Percentiles rank a stretch among this genome's conserved stretches.
These are phyloP conservation scores for Suhomyces tanzawaensis DNA, from an alignment of 805 yeast species.

Conservation along the genomic window DNA sequence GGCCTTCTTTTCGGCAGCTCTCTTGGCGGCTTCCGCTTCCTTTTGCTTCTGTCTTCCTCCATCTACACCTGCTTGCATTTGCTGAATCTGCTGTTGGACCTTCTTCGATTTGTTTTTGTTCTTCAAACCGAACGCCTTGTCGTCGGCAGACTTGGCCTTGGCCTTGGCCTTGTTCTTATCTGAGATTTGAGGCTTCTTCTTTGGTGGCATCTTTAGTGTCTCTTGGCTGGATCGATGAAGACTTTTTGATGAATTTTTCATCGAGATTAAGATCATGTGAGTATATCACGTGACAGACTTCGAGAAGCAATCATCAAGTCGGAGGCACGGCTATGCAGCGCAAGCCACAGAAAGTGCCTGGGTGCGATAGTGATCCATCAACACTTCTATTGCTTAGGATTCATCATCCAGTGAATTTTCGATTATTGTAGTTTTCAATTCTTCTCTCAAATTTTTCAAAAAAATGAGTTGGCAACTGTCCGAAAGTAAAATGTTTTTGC, in stretches of 20 bases:
- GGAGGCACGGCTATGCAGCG: too few relatives aligned
- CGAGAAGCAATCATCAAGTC: too few relatives aligned
- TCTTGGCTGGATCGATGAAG: too few relatives aligned
- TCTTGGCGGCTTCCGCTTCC: conserved; percentile 70
- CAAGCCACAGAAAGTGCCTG: too few relatives aligned
- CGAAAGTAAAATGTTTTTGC: neutral
- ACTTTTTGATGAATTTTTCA: too few relatives aligned
- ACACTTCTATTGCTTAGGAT: too few relatives aligned
- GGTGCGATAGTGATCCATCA: too few relatives aligned
- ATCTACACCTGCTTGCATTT: conserved; percentile 43
- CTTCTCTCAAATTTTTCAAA: too few relatives aligned
- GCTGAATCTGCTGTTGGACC: conserved; percentile 57
- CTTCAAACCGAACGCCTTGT: conserved; percentile 93
- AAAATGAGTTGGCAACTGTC: conserved; percentile 3
- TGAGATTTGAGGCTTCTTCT: conserved; percentile 50
- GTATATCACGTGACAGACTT: too few relatives aligned
- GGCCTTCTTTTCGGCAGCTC: conserved; percentile 80
- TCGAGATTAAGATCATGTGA: too few relatives aligned
- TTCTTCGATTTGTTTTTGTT: conserved; percentile 93
- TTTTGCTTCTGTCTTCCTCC: conserved; percentile 57
- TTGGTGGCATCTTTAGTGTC: conserved; percentile 73
- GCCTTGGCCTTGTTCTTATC: conserved; percentile 67
- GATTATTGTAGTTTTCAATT: too few relatives aligned
- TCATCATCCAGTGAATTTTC: too few relatives aligned
- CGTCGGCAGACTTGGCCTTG: conserved; percentile 62